A percentile compares a stretch with the other conserved stretches of the same genome.
These are phyloP conservation scores for Leccinum arenicola DNA, from an alignment of 768 basidiomycete species.

Conservation along the genomic window DNA sequence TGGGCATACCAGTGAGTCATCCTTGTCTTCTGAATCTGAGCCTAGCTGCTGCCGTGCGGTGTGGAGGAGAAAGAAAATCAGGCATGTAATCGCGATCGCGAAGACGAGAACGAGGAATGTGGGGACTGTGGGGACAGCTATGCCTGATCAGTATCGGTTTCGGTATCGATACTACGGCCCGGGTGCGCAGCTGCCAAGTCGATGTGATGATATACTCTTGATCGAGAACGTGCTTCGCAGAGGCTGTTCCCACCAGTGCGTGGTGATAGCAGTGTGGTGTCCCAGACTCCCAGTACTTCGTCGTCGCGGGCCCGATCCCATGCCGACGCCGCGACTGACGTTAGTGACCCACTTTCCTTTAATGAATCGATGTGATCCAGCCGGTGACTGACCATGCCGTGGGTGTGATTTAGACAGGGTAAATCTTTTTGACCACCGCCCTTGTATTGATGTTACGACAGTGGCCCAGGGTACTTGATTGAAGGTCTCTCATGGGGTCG, in stretches of 20 bases:
- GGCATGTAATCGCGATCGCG: conserved; percentile 1
- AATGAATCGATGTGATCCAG: no score
- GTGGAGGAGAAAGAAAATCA: conserved; percentile 1
- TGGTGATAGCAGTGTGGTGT: no score
- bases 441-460: no score
- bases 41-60: not conserved
- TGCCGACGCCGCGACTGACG: no score
- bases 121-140: not conserved
- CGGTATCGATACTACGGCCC: not conserved
- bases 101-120: conserved; percentile 1
- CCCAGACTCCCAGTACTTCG: no score
- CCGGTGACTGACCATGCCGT: no score
- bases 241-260: not conserved
- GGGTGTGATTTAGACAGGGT: no score
- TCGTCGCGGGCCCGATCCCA: no score
- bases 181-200: not conserved
- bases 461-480: no score
- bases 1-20: not conserved
- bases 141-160: not conserved
- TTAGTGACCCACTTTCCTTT: no score
- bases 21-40: not conserved
- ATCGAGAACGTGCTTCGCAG: not conserved
- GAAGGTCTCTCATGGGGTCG: no score
- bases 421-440: no score
- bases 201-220: not conserved